Evolutionary conservation across 1,139 yeast species (phyloP).

Genomic region (Diutina sp.): DNA sequence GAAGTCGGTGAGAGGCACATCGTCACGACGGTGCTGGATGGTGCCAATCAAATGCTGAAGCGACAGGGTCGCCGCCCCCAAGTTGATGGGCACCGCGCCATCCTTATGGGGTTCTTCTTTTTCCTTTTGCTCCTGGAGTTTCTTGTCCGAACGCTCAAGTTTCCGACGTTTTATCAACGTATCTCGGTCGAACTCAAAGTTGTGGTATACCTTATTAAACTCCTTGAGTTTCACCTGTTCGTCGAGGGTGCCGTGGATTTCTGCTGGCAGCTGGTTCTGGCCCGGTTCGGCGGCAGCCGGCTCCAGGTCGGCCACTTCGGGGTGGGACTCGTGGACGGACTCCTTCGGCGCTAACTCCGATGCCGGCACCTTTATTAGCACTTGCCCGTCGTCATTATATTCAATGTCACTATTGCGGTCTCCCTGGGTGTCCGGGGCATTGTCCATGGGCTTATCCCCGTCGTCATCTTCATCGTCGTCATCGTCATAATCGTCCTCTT

Average conservation of each 20-base stretch:
- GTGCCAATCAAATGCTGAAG: conserved; percentile 68
- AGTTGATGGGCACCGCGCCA: conserved; percentile 14
- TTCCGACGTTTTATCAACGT: conserved; percentile 66
- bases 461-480: conserved; percentile 7
- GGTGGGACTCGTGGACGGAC: background rate
- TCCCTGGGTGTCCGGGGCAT: conserved; percentile 20
- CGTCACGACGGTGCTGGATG: conserved; percentile 69
- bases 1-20: conserved; percentile 62
- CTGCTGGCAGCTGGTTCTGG: background rate
- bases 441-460: conserved; percentile 8
- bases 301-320: conserved; percentile 2
- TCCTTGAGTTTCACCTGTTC: conserved; percentile 27
- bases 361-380: conserved; percentile 19
- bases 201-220: conserved; percentile 59
- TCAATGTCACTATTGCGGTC: conserved; percentile 8
- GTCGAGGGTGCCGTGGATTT: conserved; percentile 10
- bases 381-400: conserved; percentile 16
- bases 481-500: conserved; percentile 13
- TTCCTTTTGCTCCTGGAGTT: conserved; percentile 32
- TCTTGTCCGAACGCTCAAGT: conserved; percentile 68
- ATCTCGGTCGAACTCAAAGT: conserved; percentile 73
- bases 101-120: background rate
- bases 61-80: conserved; percentile 78
- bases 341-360: conserved; percentile 9
- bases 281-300: background rate